Conservation (phyloP, 176 grass and related monocot species). For the Neostapfia colusana region DNA sequence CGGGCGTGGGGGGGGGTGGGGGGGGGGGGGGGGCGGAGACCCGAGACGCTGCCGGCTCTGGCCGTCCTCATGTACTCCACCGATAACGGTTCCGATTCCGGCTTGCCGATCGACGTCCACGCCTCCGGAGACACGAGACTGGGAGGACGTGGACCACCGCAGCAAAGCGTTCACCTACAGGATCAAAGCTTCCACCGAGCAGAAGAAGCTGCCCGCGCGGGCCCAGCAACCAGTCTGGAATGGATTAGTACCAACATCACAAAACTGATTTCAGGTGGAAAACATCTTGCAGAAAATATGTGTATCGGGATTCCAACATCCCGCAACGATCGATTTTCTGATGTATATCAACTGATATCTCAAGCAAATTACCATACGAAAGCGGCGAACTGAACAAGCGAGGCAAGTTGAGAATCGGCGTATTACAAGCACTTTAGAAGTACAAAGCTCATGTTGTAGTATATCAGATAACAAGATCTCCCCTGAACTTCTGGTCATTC, state of each 20-base stretch:
- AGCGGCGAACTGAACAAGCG: neutral
- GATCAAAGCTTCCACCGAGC: slow-evolving; percentile 47
- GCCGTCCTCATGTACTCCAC: slow-evolving; percentile 66
- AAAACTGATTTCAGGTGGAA: no score
- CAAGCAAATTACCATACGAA: no score
- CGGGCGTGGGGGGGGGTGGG: slow-evolving; percentile 62
- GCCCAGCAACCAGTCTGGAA: no score
- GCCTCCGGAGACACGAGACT: slow-evolving; percentile 52
- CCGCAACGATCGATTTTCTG: no score
- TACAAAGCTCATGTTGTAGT: slow-evolving; percentile 35
- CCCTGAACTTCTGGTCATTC: slow-evolving; percentile 21
- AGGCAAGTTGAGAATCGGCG: neutral
- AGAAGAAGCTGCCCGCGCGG: slow-evolving; percentile 17
- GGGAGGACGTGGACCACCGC: slow-evolving; percentile 64
- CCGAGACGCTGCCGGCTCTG: slow-evolving; percentile 64
- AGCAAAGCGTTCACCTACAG: slow-evolving; percentile 68
- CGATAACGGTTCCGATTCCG: neutral
- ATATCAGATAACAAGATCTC: slow-evolving; percentile 15
- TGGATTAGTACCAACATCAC: no score
- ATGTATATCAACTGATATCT: no score
- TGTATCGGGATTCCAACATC: no score
- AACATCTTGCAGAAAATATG: no score
- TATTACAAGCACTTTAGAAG: slow-evolving; percentile 34
- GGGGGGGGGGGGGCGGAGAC: slow-evolving; percentile 51
- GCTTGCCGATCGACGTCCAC: slow-evolving; percentile 38